Percentiles rank a stretch among this genome's conserved stretches.
Conservation (phyloP, 192 early-diverging fungal species). For the Backusella westeae region DNA sequence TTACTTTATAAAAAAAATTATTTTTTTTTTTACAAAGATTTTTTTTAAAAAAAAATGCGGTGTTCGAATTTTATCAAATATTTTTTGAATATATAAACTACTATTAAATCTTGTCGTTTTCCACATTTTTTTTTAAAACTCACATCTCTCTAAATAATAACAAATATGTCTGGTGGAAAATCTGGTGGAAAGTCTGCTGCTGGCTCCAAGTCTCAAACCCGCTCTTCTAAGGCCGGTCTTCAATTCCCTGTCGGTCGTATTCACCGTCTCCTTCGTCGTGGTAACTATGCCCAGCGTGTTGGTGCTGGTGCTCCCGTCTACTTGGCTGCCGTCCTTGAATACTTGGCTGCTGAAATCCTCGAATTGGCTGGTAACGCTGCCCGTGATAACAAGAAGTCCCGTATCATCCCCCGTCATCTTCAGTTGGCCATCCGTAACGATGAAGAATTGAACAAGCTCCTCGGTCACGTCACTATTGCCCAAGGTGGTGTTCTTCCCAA, state of each 20-base stretch:
- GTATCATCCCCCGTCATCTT: slow-evolving; percentile 89
- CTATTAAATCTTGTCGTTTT: background rate
- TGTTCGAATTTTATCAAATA: background rate
- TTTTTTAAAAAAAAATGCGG: slow-evolving; percentile 6
- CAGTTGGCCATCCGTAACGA: slow-evolving; percentile 93
- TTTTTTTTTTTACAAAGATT: slow-evolving; percentile 1
- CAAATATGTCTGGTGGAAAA: slow-evolving; percentile 68
- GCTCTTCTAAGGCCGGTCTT: slow-evolving; percentile 82
- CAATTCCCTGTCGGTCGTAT: slow-evolving; percentile 83
- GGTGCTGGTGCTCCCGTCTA: slow-evolving; percentile 90
- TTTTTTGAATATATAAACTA: slow-evolving; percentile 9
- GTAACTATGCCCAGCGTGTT: slow-evolving; percentile 56
- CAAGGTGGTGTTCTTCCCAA: slow-evolving; percentile 83
- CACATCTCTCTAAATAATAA: slow-evolving; percentile 15
- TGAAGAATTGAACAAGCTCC: slow-evolving; percentile 91
- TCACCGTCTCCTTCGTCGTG: slow-evolving; percentile 21
- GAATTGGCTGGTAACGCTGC: slow-evolving; percentile 91
- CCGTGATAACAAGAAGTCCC: slow-evolving; percentile 89
- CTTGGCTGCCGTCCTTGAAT: slow-evolving; percentile 85
- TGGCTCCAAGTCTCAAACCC: slow-evolving; percentile 62
- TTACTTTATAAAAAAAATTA: background rate
- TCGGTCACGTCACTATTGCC: slow-evolving; percentile 87
- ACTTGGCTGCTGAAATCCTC: slow-evolving; percentile 88
- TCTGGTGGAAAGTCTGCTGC: slow-evolving; percentile 72
- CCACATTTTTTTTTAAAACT: slow-evolving; percentile 8